These are phyloP conservation scores for Dendrocalamus sinicus DNA, from an alignment of 176 grass and related monocot species.

Conservation along the genomic window DNA sequence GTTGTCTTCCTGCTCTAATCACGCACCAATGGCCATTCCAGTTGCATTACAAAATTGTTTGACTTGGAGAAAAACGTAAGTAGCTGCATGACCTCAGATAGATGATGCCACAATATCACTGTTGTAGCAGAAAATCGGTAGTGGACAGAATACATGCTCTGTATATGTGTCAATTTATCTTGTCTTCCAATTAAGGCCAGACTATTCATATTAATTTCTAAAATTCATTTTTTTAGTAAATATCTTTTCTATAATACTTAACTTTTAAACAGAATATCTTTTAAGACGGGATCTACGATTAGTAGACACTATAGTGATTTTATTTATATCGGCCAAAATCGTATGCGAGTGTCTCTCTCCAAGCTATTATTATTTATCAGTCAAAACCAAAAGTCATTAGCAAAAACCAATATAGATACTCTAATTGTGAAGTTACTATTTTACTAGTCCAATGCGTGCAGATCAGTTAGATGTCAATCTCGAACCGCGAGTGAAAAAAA, in stretches of 20 bases:
- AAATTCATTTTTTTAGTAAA: no score
- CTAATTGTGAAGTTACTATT: background rate
- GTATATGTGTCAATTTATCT: conserved; percentile 12
- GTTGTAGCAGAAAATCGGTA: conserved; percentile 35
- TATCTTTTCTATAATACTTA: no score
- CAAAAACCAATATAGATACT: no score
- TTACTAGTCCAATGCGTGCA: conserved; percentile 33
- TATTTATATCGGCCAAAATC: no score
- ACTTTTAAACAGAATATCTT: no score
- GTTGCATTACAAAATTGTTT: conserved; percentile 49
- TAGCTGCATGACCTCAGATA: background rate
- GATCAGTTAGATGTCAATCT: conserved; percentile 31
- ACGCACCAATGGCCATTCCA: conserved; percentile 23
- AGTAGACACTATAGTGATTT: no score
- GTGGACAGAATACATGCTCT: conserved; percentile 31
- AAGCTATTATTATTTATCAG: no score
- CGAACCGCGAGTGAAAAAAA: conserved; percentile 5
- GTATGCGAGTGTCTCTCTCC: no score
- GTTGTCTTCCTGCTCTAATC: background rate
- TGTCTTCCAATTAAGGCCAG: conserved; percentile 17
- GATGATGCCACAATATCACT: conserved; percentile 37
- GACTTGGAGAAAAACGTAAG: conserved; percentile 40
- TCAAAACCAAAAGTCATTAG: no score
- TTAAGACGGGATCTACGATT: no score
- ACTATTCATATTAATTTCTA: no score